Conservation (phyloP, 345 rosid genomes). For the Acer yangbiense region DNA sequence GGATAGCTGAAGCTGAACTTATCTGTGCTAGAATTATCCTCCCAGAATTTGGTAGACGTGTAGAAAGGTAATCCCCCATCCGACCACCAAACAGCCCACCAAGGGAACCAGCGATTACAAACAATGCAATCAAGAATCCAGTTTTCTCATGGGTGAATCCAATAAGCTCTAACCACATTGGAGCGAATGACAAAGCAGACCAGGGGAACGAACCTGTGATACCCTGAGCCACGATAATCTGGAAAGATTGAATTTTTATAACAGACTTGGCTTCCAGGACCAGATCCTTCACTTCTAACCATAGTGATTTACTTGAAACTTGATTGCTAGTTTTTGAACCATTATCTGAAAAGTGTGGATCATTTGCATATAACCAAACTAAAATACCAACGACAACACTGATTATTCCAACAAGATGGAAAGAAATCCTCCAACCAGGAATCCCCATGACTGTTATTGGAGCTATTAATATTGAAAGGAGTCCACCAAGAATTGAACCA, state of each 20-base stretch:
- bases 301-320: slow-evolving; percentile 43
- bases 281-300: slow-evolving; percentile 61
- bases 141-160: slow-evolving; percentile 82
- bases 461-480: slow-evolving; percentile 69
- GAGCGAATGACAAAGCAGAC: slow-evolving; percentile 85
- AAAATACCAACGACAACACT: slow-evolving; percentile 72
- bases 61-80: slow-evolving; percentile 78
- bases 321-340: slow-evolving; percentile 27
- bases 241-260: slow-evolving; percentile 71
- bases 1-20: slow-evolving; percentile 86
- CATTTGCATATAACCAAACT: slow-evolving; percentile 66
- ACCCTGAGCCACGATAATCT: slow-evolving; percentile 88
- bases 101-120: slow-evolving; percentile 68
- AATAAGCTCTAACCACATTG: slow-evolving; percentile 90
- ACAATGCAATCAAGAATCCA: slow-evolving; percentile 61
- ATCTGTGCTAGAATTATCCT: slow-evolving; percentile 86
- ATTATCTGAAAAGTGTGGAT: slow-evolving; percentile 58
- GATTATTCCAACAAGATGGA: slow-evolving; percentile 74
- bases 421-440: slow-evolving; percentile 90
- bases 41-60: slow-evolving; percentile 69
- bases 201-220: slow-evolving; percentile 86
- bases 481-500: slow-evolving; percentile 82
- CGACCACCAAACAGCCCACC: slow-evolving; percentile 90
- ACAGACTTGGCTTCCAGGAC: slow-evolving; percentile 59
- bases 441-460: slow-evolving; percentile 66